These are phyloP conservation scores for Phycomyces nitens DNA, from an alignment of 192 early-diverging fungal genomes.

Conservation along the genomic window DNA sequence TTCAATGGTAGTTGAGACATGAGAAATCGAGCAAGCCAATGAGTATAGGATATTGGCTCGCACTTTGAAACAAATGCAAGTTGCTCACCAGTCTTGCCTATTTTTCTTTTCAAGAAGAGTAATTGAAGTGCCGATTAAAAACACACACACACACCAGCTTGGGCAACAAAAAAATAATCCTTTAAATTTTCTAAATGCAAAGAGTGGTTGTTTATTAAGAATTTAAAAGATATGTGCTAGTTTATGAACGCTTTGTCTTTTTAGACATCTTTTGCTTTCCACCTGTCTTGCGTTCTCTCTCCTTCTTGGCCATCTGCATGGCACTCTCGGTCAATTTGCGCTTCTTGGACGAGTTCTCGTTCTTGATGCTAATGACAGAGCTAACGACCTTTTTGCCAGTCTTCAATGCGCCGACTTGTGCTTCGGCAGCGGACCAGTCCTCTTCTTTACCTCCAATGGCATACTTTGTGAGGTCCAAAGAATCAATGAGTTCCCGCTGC, in stretches of 20 bases:
- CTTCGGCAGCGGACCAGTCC: constrained; percentile 71
- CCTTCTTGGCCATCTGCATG: constrained; percentile 42
- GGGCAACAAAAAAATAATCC: no score
- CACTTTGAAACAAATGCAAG: neutral
- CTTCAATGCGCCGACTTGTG: constrained; percentile 45
- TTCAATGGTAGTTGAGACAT: constrained; percentile 38
- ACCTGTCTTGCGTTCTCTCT: constrained; percentile 29
- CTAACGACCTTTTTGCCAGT: constrained; percentile 49
- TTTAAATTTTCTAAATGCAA: no score
- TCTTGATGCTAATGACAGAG: constrained; percentile 73
- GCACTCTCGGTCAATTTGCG: constrained; percentile 44
- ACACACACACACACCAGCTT: no score
- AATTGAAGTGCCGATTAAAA: no score
- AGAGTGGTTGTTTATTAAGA: no score
- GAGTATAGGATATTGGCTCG: neutral
- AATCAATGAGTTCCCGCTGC: constrained; percentile 78
- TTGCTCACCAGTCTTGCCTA: no score
- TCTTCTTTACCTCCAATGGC: constrained; percentile 68
- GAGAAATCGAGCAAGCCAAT: constrained; percentile 34
- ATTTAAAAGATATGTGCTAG: no score
- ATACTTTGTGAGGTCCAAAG: constrained; percentile 69
- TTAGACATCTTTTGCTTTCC: constrained; percentile 36
- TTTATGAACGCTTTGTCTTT: constrained; percentile 36
- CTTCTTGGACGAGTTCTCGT: constrained; percentile 59
- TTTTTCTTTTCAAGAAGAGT: no score